Base-by-base conservation (phyloP, 768 basidiomycete species). In the Macrocybe gigantea region DNA sequence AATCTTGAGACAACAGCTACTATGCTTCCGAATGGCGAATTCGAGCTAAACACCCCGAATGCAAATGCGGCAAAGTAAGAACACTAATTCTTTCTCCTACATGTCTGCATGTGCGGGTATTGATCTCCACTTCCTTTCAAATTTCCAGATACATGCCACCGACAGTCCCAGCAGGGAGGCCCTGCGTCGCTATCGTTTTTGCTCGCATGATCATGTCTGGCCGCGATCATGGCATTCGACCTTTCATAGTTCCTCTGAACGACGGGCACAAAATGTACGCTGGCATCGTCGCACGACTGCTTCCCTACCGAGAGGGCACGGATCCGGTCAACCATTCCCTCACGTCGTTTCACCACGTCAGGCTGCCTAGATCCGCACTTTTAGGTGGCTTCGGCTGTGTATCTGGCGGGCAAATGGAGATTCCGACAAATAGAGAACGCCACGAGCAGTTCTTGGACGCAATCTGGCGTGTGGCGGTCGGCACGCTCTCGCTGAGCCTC, bases 1-100 rank as follows among this genome's bases (percentile, higher is more conserved):
- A 65, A 73, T 53, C 42, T 75, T 10, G 73, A 75, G 53, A 75
- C 75, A 0, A 68, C 64, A 0, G 73, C 72, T 5, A 72, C 68
- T 0, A 56, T 65, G 22, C 59, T 70, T 1, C 58, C 62, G 1
- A 53, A 59, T n/a, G 75, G 73, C 0, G 57, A 56, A 6, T 73
- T 73, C 45, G 53, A 59, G 15, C 57, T 76, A 9, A 53, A 71
- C 49, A 71, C 71, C 0, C 72, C 72, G 2, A 49, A 47, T 12
- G 49, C 53, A 5, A 33, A 52, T 7, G 70, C 71, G 2, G 66
- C 71, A 4, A 74, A 73, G 74, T 74, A 49, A 38, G 65, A 38
- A 10, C 3, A 22, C 22, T 22, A 22, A 22, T 22, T 22, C 2
- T 13, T 37, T 40, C 5, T 33, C 5, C 22, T 22, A 22, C 22